phyloP scores from a whole-genome alignment of 2,329 filamentous ascomycete species.

The Emmonsiellopsis sp. region DNA sequence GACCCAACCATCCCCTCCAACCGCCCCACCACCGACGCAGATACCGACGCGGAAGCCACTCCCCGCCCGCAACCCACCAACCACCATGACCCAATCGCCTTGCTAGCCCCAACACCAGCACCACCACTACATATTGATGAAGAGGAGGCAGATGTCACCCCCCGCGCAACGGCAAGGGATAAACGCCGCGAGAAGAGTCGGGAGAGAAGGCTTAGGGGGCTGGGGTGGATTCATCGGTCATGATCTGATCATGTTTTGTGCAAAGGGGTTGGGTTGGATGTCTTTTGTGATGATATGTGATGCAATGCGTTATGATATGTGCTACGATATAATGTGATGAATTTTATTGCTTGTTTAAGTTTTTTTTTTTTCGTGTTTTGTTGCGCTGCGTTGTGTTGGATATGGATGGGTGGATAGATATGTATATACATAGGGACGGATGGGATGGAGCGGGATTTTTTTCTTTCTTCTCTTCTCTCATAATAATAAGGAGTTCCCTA shows the following conservation, averaged over 20 bases:
- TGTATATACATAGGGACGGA: too few relatives aligned
- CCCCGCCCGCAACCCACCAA: constrained; percentile 4
- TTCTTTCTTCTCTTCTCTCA: too few relatives aligned
- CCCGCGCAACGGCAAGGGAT: constrained; percentile 7
- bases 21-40: not conserved
- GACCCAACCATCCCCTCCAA: not conserved
- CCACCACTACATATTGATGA: constrained; percentile 4
- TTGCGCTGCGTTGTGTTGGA: too few relatives aligned
- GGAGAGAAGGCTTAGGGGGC: constrained; percentile 8
- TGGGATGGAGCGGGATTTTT: too few relatives aligned
- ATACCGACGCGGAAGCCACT: not conserved
- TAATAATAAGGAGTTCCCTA: too few relatives aligned
- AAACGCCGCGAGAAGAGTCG: constrained; percentile 2
- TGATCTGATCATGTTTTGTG: not conserved
- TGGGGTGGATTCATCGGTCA: constrained; percentile 10
- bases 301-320: too few relatives aligned
- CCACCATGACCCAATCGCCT: not conserved
- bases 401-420: too few relatives aligned
- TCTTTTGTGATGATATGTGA: too few relatives aligned
- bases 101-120: constrained; percentile 3
- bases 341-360: not conserved
- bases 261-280: too few relatives aligned
- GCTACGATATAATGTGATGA: too few relatives aligned
- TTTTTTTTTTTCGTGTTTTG: constrained; percentile 4
- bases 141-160: constrained; percentile 4